Evolutionary conservation across 768 basidiomycete genomes (phyloP), one percentile per base, ranked within the genome.

Genomic region (Pleurotus giganteus): DNA sequence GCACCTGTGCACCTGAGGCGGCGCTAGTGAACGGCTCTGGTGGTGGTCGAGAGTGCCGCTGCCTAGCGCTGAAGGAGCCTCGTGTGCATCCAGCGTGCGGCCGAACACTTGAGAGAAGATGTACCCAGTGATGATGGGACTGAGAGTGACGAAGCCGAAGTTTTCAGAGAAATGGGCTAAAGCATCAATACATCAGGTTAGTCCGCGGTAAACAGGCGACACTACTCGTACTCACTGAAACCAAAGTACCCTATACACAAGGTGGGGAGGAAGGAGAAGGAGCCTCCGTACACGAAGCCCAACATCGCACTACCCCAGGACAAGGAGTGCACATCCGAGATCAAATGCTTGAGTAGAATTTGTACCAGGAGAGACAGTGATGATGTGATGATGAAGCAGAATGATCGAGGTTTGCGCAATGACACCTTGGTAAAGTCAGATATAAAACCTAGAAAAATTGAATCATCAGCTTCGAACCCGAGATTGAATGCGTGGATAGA

Each of bases 201-300:
- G 24, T 43, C 26, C 17, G 17, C 12, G 13, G 15, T 41, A 23
- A n/a, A 55, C 37, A 4, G 24, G 26, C 2, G 39, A 42, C 15
- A 24, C 19, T 28, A 4, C 24, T 44, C 12, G 21, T 2, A 83
- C 88, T 63, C 62, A 89, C 90, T 74, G 63, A 95, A 75, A 5
- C 93, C 93, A 60, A 94, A 96, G 90, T 89, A 94, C 60, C 94
- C 94, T 23, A 94, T 77, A 49, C 82, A 76, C 24, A 95, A 74
- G n/a, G 86, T 84, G 0, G 91, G 90, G 62, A 81, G 77, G 34
- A 89, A 71, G 1, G 87, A 88, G 64, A 91, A 93, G 47, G 73
- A 70, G 44, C 82, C 77, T 2, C 92, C 92, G 60, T 94, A 88
- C 0, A 85, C 83, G 4, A 87, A 66, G 0, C 89, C 90, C 0